phyloP scores from a whole-genome alignment of 257 asterid species.

The Datura wrightii region DNA sequence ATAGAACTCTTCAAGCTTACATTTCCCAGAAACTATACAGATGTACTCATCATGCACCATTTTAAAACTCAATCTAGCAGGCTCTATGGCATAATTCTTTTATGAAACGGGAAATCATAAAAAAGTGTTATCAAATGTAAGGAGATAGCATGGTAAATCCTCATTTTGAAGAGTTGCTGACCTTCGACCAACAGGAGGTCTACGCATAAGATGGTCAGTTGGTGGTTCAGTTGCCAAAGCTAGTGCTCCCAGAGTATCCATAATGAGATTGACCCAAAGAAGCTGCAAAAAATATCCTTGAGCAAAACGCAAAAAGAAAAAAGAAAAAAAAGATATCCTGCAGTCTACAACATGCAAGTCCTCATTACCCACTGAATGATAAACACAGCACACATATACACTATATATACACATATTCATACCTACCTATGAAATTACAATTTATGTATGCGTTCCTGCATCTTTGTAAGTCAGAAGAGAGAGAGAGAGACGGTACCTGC shows the following conservation, averaged over 20 bases:
- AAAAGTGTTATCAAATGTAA: neutral
- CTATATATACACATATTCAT: slow-evolving; percentile 9
- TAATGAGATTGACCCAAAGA: slow-evolving; percentile 95
- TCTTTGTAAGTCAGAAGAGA: slow-evolving; percentile 5
- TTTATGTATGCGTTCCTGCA: neutral
- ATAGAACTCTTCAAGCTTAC: slow-evolving; percentile 18
- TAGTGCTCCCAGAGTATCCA: slow-evolving; percentile 98
- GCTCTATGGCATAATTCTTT: slow-evolving; percentile 20
- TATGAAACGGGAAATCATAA: neutral
- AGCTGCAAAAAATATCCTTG: slow-evolving; percentile 55
- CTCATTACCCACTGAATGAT: neutral
- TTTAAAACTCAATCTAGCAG: slow-evolving; percentile 18
- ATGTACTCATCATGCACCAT: slow-evolving; percentile 18
- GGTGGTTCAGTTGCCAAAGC: slow-evolving; percentile 99
- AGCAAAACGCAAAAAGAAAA: neutral
- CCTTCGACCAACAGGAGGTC: slow-evolving; percentile 98
- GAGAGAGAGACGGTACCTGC: slow-evolving; percentile 58
- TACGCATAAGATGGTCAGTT: slow-evolving; percentile 85
- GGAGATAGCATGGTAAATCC: neutral
- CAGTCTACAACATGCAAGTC: neutral
- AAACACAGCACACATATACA: slow-evolving; percentile 2
- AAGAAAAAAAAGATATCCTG: slow-evolving; percentile 3
- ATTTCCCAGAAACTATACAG: neutral
- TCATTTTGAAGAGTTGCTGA: slow-evolving; percentile 33
- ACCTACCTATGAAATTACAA: slow-evolving; percentile 23